These are phyloP conservation scores for Fusarium stilboides DNA, from an alignment of 2,329 filamentous ascomycete genomes.

Conservation along the genomic window DNA sequence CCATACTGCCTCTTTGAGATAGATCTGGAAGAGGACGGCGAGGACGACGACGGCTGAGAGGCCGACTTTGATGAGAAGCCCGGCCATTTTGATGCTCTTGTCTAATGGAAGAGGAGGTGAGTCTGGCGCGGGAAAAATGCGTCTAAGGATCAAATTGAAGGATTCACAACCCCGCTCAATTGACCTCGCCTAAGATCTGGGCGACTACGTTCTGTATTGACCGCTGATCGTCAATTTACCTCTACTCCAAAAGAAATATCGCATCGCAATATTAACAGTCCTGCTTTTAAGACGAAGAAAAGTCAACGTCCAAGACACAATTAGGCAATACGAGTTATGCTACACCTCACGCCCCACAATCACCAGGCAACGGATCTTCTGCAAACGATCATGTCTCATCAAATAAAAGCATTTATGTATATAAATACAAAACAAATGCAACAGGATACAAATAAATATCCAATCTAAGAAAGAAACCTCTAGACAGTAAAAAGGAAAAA, in stretches of 20 bases:
- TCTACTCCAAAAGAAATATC: no score
- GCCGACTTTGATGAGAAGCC: conserved; percentile 25
- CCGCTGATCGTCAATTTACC: no score
- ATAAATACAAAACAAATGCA: conserved; percentile 7
- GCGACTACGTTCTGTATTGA: no score
- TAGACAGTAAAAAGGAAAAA: conserved; percentile 10
- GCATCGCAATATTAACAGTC: no score
- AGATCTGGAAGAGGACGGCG: conserved; percentile 45
- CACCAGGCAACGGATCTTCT: background rate
- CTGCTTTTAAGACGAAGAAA: no score
- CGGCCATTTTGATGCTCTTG: conserved; percentile 18
- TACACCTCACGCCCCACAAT: background rate
- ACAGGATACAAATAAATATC: conserved; percentile 8
- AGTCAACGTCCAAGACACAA: no score
- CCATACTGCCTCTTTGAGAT: conserved; percentile 45
- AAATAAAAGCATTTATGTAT: conserved; percentile 20
- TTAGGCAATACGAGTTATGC: no score
- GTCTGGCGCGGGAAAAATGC: background rate
- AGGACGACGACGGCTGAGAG: conserved; percentile 22
- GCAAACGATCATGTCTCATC: conserved; percentile 10
- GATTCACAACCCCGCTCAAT: no score
- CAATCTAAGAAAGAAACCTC: conserved; percentile 11
- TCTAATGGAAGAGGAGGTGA: background rate
- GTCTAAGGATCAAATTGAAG: no score
- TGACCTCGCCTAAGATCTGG: no score